phyloP scores from a whole-genome alignment of 495 filamentous ascomycete species.

The Cairneyella variabilis region DNA sequence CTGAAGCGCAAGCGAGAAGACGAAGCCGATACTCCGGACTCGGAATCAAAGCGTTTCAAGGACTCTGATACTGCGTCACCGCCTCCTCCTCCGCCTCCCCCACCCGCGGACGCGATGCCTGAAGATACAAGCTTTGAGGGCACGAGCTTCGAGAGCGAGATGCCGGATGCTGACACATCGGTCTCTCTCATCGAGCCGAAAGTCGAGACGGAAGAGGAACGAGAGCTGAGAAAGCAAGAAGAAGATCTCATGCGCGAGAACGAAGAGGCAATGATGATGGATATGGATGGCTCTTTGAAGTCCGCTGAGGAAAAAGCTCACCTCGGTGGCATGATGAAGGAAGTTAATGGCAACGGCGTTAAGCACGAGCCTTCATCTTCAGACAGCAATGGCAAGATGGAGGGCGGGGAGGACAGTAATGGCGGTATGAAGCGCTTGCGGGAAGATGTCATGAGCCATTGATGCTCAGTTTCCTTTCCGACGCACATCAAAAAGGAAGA shows the following conservation, averaged over 20 bases:
- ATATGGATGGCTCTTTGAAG: conserved; percentile 12
- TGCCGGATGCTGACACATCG: not conserved
- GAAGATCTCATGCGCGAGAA: conserved; percentile 25
- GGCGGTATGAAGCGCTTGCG: not conserved
- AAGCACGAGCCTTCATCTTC: not conserved
- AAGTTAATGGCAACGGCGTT: not conserved
- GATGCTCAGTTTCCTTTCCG: no score
- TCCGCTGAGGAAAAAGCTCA: not conserved
- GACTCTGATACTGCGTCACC: conserved; percentile 31
- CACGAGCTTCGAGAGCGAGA: not conserved
- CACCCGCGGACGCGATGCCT: conserved; percentile 15
- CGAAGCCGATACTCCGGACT: conserved; percentile 31
- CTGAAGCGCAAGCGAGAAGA: conserved; percentile 63
- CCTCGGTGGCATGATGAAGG: not conserved
- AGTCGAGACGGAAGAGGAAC: conserved; percentile 22
- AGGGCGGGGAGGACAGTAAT: not conserved
- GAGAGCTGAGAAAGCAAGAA: conserved; percentile 22
- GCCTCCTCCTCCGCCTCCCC: conserved; percentile 26
- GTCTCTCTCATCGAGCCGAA: no score
- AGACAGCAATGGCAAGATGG: not conserved
- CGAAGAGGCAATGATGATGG: conserved; percentile 26
- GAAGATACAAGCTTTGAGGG: not conserved
- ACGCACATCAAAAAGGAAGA: no score
- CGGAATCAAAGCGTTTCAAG: conserved; percentile 42
- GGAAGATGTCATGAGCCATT: not conserved